These are phyloP conservation scores for Onygena corvina DNA, from an alignment of 2,329 filamentous ascomycete genomes.

Conservation along the genomic window DNA sequence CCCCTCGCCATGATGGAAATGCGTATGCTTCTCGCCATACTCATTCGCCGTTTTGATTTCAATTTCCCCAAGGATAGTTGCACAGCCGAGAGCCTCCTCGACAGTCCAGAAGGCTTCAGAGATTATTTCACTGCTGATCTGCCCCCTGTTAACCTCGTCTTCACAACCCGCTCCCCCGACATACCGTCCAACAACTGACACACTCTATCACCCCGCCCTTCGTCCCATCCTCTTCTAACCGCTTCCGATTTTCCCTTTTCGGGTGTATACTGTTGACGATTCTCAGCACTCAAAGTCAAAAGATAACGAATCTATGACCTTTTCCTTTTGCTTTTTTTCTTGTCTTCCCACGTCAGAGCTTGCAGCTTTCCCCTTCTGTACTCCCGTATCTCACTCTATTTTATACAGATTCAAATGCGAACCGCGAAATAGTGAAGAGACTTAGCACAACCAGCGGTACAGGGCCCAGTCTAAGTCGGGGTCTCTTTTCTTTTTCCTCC, in stretches of 20 bases:
- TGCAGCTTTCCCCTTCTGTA: neutral
- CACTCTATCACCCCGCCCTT: neutral
- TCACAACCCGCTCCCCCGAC: neutral
- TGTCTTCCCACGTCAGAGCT: neutral
- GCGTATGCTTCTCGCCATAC: conserved; percentile 25
- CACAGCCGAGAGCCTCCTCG: neutral
- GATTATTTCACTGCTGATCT: conserved; percentile 1
- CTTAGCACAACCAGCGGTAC: neutral
- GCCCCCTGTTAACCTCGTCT: neutral
- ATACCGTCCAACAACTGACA: neutral
- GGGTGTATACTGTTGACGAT: conserved; percentile 1
- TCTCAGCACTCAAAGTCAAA: too few species aligned
- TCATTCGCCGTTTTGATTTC: conserved; percentile 30
- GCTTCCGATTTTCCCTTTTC: conserved; percentile 4
- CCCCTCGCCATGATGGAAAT: conserved; percentile 25
- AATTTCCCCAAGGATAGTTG: conserved; percentile 11
- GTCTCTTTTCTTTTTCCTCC: neutral
- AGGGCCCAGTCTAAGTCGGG: neutral
- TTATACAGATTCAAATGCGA: conserved; percentile 1
- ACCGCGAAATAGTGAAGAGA: conserved; percentile 2
- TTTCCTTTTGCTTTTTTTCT: neutral
- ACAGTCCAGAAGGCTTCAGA: neutral
- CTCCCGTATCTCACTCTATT: neutral
- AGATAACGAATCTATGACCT: neutral
- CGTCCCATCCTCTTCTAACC: conserved; percentile 3